A percentile compares a stretch with the other conserved stretches of the same genome.
These are phyloP conservation scores for Sporothrix variecibatus DNA, from an alignment of 2,329 filamentous ascomycete genomes.

Conservation along the genomic window DNA sequence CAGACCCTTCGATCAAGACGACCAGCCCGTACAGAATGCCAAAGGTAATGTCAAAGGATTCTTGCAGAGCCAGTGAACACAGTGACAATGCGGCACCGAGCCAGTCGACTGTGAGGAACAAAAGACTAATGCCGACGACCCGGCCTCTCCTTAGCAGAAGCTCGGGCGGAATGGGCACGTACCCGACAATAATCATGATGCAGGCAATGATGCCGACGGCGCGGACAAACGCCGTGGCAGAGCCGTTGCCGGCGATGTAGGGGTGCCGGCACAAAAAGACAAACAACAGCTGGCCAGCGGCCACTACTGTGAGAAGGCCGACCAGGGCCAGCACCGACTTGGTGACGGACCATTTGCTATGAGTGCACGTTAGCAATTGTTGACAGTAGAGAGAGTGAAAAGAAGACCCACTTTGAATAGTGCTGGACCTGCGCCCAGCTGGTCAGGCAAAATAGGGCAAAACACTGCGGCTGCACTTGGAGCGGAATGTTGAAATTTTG, in stretches of 20 bases:
- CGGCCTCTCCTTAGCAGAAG: not conserved
- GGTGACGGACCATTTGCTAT: not conserved
- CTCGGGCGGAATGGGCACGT: not conserved
- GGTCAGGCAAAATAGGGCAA: conserved; percentile 1
- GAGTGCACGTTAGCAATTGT: not conserved
- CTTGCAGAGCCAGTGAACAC: not conserved
- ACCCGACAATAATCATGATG: conserved; percentile 5
- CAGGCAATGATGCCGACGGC: not conserved
- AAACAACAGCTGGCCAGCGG: not conserved
- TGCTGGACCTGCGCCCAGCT: not conserved
- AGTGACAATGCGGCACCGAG: not conserved
- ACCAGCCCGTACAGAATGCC: not conserved
- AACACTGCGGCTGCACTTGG: not conserved
- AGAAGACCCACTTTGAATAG: not conserved
- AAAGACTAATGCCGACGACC: not conserved
- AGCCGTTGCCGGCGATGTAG: not conserved
- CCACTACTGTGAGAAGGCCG: not conserved
- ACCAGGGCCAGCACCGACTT: not conserved
- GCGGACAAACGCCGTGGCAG: not conserved
- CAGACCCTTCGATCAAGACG: not conserved
- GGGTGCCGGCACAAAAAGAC: conserved; percentile 1
- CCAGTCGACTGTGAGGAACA: not conserved
- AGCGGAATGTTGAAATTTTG: not conserved
- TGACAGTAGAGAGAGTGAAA: not conserved
- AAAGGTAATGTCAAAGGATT: conserved; percentile 2